Percentiles rank a stretch among this genome's conserved stretches.
These are phyloP conservation scores for Apophysomyces trapeziformis DNA, from an alignment of 371 early-diverging fungal species.

Conservation along the genomic window DNA sequence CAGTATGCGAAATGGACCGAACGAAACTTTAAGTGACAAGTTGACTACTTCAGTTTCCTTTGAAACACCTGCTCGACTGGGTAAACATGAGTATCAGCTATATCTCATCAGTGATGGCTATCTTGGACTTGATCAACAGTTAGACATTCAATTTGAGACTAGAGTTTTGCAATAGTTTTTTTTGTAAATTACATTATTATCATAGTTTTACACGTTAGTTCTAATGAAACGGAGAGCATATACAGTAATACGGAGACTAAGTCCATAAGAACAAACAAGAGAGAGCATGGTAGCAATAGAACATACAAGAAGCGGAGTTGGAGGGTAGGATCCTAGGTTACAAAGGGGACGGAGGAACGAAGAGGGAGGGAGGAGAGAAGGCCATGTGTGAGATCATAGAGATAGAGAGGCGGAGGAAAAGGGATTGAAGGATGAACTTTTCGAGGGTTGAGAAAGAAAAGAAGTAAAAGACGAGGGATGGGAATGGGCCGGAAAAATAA, in stretches of 20 bases:
- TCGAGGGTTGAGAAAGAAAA: too few species aligned
- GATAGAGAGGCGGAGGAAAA: neutral
- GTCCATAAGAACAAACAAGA: slow-evolving; percentile 12
- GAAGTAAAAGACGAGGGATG: neutral
- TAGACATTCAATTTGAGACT: slow-evolving; percentile 61
- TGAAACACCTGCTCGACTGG: slow-evolving; percentile 69
- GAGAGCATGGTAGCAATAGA: slow-evolving; percentile 10
- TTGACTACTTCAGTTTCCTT: slow-evolving; percentile 56
- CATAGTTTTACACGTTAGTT: slow-evolving; percentile 12
- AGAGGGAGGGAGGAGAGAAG: neutral
- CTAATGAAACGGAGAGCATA: slow-evolving; percentile 8
- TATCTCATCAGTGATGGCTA: slow-evolving; percentile 82
- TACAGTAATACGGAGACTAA: slow-evolving; percentile 15
- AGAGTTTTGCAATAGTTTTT: slow-evolving; percentile 31
- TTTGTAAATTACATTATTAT: slow-evolving; percentile 16
- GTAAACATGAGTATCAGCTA: slow-evolving; percentile 64
- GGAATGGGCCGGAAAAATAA: slow-evolving; percentile 1
- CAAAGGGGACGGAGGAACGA: slow-evolving; percentile 4
- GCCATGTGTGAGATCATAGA: too few species aligned
- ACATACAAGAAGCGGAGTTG: slow-evolving; percentile 7
- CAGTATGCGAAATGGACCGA: slow-evolving; percentile 65
- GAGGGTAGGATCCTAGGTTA: slow-evolving; percentile 1
- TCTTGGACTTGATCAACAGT: slow-evolving; percentile 74
- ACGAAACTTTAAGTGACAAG: slow-evolving; percentile 47
- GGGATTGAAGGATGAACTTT: neutral